A percentile compares a stretch with the other conserved stretches of the same genome.
These are phyloP conservation scores for Aspergillus bombycis DNA, from an alignment of 2,329 filamentous ascomycete genomes.

Conservation along the genomic window DNA sequence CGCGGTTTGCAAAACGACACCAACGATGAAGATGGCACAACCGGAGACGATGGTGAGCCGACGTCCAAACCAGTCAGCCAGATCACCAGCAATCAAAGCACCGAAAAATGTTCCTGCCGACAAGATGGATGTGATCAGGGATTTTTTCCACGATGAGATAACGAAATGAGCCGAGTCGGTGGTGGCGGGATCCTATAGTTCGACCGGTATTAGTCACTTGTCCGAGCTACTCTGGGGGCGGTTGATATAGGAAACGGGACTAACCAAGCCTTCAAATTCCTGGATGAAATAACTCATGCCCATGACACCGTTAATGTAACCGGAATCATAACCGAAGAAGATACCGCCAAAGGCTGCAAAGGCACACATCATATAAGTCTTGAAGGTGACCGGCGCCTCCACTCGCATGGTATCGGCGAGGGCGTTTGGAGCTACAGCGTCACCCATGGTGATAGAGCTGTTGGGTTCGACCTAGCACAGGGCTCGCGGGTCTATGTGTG, in stretches of 20 bases:
- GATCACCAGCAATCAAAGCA: conserved; percentile 74
- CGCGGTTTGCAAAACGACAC: conserved; percentile 68
- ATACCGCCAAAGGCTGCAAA: conserved; percentile 65
- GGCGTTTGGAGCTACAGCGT: conserved; percentile 16
- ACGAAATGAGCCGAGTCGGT: conserved; percentile 41
- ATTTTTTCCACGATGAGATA: conserved; percentile 54
- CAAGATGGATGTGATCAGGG: conserved; percentile 74
- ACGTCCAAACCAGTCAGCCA: conserved; percentile 72
- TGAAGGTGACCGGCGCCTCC: conserved; percentile 61
- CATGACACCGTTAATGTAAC: conserved; percentile 58
- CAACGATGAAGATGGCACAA: conserved; percentile 71
- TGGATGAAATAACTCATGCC: conserved; percentile 55
- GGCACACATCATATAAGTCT: conserved; percentile 64
- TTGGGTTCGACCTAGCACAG: neutral
- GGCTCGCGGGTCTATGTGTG: neutral
- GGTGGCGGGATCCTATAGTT: conserved; percentile 29
- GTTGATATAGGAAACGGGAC: conserved; percentile 10
- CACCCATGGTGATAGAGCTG: conserved; percentile 27
- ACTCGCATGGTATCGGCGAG: conserved; percentile 58
- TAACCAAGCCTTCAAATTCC: conserved; percentile 38
- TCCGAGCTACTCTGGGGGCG: neutral
- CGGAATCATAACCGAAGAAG: conserved; percentile 63
- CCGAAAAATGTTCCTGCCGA: conserved; percentile 79
- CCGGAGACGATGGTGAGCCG: conserved; percentile 69
- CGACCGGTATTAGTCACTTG: neutral